phyloP scores from a whole-genome alignment of 2,329 filamentous ascomycete species.

The Raffaelea arxii region DNA sequence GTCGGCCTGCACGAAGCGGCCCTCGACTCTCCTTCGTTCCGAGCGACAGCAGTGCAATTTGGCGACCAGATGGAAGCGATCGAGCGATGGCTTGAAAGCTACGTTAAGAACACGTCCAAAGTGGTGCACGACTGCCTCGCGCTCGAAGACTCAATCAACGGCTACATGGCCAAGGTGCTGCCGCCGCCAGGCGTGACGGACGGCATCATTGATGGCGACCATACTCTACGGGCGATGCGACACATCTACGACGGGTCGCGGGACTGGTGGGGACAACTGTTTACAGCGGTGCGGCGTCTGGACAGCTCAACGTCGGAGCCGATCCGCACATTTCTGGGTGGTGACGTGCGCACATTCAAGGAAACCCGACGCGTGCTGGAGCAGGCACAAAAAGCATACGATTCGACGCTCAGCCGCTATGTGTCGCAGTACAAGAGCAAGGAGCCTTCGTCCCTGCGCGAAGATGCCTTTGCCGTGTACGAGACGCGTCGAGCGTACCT shows the following conservation, averaged over 20 bases:
- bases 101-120: slow-evolving; percentile 43
- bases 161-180: slow-evolving; percentile 65
- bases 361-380: slow-evolving; percentile 71
- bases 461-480: slow-evolving; percentile 93
- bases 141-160: slow-evolving; percentile 71
- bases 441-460: slow-evolving; percentile 79
- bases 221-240: slow-evolving; percentile 78
- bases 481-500: slow-evolving; percentile 86
- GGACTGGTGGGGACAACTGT: slow-evolving; percentile 75
- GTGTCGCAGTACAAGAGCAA: slow-evolving; percentile 83
- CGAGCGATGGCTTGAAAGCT: slow-evolving; percentile 78
- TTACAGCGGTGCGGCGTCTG: slow-evolving; percentile 66
- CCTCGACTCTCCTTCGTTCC: slow-evolving; percentile 92
- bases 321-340: slow-evolving; percentile 64
- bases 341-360: slow-evolving; percentile 78
- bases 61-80: slow-evolving; percentile 83
- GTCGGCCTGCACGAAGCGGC: slow-evolving; percentile 89
- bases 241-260: slow-evolving; percentile 75
- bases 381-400: slow-evolving; percentile 72
- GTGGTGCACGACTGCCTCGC: slow-evolving; percentile 54
- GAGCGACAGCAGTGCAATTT: slow-evolving; percentile 77
- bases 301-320: slow-evolving; percentile 73
- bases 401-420: slow-evolving; percentile 72
- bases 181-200: slow-evolving; percentile 68
- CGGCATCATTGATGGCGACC: slow-evolving; percentile 82